Base-by-base conservation (phyloP, 305 asterid genomes). In the Ilex paraguariensis region DNA sequence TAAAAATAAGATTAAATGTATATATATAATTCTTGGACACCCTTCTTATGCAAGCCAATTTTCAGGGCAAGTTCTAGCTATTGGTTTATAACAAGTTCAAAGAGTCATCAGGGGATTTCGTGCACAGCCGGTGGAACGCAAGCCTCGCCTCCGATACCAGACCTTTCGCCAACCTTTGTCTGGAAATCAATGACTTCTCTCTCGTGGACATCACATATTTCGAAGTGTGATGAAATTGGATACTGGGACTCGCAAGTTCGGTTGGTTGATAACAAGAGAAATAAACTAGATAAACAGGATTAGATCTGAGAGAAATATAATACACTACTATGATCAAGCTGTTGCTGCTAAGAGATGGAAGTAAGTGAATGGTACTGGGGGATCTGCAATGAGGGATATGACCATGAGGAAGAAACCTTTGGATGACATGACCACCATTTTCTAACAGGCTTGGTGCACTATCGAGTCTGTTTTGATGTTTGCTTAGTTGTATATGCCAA, bases 211-310 rank as follows among this genome's bases (percentile, higher is more conserved):
- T 31, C 61, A 7, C 68, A 64, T 51, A 66, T 13, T 59, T 77
- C 81, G 3, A 66, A 44, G 66, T 77, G n/a, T n/a, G 1, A 69
- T 62, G 69, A 79, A 62, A 58, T 69, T 72, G 53, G 87, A 66
- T 0, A 70, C 15, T 3, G 84, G 55, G 60, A 62, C 80, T 2
- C 81, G 79, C 5, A 79, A 69, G 44, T 70, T 73, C 68, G 6
- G 87, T 84, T 3, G 82, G 82, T 11, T n/a, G 66, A 32, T 73
- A 73, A 69, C 85, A 73, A 5, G 80, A 79, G 78, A 71, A 81
- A 64, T 81, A 81, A 0, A 79, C 14, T 0, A 77, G 82, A 74
- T 84, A 81, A 63, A 79, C 14, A 55, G 58, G 31, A 30, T 55
- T 74, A 21, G 81, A 44, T 67, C 60, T 71, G 32, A 70, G 50